These are phyloP conservation scores for Aspergillus tanneri DNA, from an alignment of 2,329 filamentous ascomycete species.

Conservation along the genomic window DNA sequence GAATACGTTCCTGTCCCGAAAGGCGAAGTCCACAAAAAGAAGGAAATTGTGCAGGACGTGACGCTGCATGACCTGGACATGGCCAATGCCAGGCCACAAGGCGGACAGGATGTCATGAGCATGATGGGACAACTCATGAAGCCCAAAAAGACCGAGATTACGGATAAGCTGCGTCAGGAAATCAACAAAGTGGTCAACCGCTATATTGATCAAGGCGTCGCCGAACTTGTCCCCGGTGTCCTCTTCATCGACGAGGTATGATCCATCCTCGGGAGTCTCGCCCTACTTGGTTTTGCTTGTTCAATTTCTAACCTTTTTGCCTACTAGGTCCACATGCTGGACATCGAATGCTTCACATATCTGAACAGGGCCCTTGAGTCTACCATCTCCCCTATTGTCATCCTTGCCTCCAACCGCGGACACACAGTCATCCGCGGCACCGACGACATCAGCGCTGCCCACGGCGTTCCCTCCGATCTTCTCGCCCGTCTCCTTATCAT, in stretches of 20 bases:
- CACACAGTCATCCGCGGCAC: conserved; percentile 90
- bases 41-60: conserved; percentile 98
- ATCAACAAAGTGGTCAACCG: conserved; percentile 99
- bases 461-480: conserved; percentile 92
- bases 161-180: conserved; percentile 89
- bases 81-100: conserved; percentile 90
- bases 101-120: conserved; percentile 99
- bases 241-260: conserved; percentile 96
- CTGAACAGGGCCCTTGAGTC: conserved; percentile 97
- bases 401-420: conserved; percentile 94
- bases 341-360: conserved; percentile 98
- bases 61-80: conserved; percentile 95
- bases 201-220: conserved; percentile 97
- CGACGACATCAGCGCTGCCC: conserved; percentile 73
- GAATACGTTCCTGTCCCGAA: conserved; percentile 99
- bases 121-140: conserved; percentile 99
- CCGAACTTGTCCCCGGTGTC: conserved; percentile 95
- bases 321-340: conserved; percentile 91
- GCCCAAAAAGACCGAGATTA: conserved; percentile 99
- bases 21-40: conserved; percentile 99
- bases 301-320: conserved; percentile 9
- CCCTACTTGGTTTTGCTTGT: conserved; percentile 19
- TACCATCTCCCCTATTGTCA: conserved; percentile 91
- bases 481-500: conserved; percentile 92
- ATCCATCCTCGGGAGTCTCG: conserved; percentile 2